Base-by-base conservation (phyloP, 2,329 filamentous ascomycete genomes). In the Fusarium irregulare region DNA sequence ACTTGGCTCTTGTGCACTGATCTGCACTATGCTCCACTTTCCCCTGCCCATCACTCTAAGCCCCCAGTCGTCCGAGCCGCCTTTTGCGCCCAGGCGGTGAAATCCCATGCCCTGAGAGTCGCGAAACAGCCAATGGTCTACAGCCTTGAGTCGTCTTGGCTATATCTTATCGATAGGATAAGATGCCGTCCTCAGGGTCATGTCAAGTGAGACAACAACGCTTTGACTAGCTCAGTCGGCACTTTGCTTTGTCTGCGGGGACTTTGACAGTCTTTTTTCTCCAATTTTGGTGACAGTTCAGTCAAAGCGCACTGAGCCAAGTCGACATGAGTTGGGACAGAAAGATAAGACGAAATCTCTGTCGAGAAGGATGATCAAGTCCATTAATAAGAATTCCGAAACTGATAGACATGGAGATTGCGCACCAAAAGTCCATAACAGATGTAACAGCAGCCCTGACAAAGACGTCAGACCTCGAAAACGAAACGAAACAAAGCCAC, bases 51-150 rank as follows among this genome's bases (percentile, higher is more conserved):
- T 58, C 45, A 57, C 20, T 28, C 21, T 12, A 44, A 21, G n/a
- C 18, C 28, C 12, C 34, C 14, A 20, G 49, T 42, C 49, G 23
- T 11, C 25, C 49, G 49, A 55, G 4, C 47, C 27, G 30, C 41
- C n/a, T 48, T 66, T 28, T 66, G 48, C 63, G 48, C 42, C 62
- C 62, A 37, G 62, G 63, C 40, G 18, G 12, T 53, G 23, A 53
- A 42, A 27, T 20, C 12, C n/a, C 23, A 16, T 21, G 9, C 3
- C 13, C 7, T 8, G 2, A 18, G 23, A n/a, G 49, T 28, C 32
- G 13, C 12, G 11, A 14, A 7, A 11, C 14, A 53, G 14, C 49
- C 34, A 53, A 53, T 53, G 27, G 18, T n/a, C 23, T 3, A 11
- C 8, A 13, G 11, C 12, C 48, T 12, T 23, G 32, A 10, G 16